These are phyloP conservation scores for Candida ipomoeae DNA, from an alignment of 805 yeast species.

Conservation along the genomic window DNA sequence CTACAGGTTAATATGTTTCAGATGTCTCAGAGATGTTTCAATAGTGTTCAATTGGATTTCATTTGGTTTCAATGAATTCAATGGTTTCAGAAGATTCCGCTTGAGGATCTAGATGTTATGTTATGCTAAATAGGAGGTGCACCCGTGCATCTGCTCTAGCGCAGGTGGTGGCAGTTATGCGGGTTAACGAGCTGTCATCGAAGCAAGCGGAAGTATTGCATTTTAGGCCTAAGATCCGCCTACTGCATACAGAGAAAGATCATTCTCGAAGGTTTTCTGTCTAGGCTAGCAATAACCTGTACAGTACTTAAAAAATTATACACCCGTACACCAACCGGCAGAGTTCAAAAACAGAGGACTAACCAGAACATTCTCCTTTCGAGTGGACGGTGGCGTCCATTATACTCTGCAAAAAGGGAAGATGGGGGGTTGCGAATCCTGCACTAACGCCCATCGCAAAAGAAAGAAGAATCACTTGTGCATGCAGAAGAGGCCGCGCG, in stretches of 20 bases:
- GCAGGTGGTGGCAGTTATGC: background rate
- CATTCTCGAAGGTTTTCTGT: background rate
- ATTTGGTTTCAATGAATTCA: too few species aligned
- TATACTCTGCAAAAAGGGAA: background rate
- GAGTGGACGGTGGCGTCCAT: background rate
- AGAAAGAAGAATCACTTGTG: constrained; percentile 6
- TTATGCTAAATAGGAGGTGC: background rate
- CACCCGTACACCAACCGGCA: background rate
- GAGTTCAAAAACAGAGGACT: background rate
- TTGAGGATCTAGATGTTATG: too few species aligned
- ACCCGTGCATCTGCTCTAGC: background rate
- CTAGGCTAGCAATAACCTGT: background rate
- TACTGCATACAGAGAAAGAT: constrained; percentile 3
- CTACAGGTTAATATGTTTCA: too few species aligned
- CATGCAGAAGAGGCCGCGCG: background rate
- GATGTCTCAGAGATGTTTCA: too few species aligned
- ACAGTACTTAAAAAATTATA: too few species aligned
- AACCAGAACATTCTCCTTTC: background rate
- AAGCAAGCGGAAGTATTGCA: background rate
- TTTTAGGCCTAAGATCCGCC: background rate
- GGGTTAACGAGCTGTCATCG: background rate
- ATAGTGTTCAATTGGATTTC: too few species aligned
- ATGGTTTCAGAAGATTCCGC: too few species aligned
- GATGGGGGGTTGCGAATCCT: constrained; percentile 5
- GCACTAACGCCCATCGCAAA: constrained; percentile 1